A percentile compares a stretch with the other conserved stretches of the same genome.
phyloP scores from a whole-genome alignment of 306 rosid genomes.

The Betula pendula region DNA sequence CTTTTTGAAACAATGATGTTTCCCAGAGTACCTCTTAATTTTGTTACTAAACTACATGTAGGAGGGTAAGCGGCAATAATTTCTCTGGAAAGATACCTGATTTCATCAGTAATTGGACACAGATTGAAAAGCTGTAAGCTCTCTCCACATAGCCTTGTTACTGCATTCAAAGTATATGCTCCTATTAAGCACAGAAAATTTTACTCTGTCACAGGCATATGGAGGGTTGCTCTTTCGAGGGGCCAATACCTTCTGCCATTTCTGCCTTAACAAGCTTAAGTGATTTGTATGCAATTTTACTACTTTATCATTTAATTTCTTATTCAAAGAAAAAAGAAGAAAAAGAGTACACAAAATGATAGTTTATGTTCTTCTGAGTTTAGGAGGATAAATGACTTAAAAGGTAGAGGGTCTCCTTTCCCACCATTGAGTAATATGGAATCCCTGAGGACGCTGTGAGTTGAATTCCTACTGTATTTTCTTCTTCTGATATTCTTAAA shows the following conservation, averaged over 20 bases:
- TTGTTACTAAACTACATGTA: slow-evolving; percentile 35
- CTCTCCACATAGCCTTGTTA: slow-evolving; percentile 16
- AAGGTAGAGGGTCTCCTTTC: slow-evolving; percentile 54
- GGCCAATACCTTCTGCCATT: slow-evolving; percentile 84
- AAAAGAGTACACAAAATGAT: slow-evolving; percentile 31
- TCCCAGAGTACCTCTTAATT: slow-evolving; percentile 19
- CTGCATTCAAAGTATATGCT: slow-evolving; percentile 17
- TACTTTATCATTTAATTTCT: slow-evolving; percentile 13
- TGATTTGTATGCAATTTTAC: slow-evolving; percentile 66
- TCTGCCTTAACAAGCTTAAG: slow-evolving; percentile 59
- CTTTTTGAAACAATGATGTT: background rate
- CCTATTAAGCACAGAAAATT: background rate
- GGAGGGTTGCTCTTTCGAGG: slow-evolving; percentile 74
- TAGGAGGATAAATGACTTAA: slow-evolving; percentile 90
- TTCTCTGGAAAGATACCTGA: slow-evolving; percentile 80
- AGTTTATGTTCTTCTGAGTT: slow-evolving; percentile 26
- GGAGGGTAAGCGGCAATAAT: slow-evolving; percentile 84
- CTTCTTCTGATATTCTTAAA: slow-evolving; percentile 26
- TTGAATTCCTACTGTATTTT: slow-evolving; percentile 33
- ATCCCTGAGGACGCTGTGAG: slow-evolving; percentile 79
- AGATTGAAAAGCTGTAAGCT: slow-evolving; percentile 75
- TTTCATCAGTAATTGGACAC: slow-evolving; percentile 65
- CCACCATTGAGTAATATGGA: slow-evolving; percentile 62
- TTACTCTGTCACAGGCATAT: slow-evolving; percentile 60
- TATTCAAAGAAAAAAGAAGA: slow-evolving; percentile 20